A percentile compares a stretch with the other conserved stretches of the same genome.
Evolutionary conservation across 371 early-diverging fungal species (phyloP).

Genomic region (Apophysomyces trapeziformis): DNA sequence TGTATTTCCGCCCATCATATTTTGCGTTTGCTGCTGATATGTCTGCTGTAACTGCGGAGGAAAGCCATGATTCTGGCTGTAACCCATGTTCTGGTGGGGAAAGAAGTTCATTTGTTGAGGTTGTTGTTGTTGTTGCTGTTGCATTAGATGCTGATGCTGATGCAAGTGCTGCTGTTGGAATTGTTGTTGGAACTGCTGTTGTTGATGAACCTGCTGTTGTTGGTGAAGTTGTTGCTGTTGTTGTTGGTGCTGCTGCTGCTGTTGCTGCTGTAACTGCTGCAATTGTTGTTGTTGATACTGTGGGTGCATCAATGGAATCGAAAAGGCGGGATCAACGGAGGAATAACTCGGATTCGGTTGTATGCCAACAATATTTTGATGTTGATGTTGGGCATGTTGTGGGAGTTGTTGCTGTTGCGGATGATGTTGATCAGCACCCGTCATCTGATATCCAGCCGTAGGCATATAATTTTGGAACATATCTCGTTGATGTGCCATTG

Average conservation of each 20-base stretch:
- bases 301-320: constrained; percentile 2
- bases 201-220: constrained; percentile 15
- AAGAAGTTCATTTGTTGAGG: constrained; percentile 17
- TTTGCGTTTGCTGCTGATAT: constrained; percentile 8
- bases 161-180: constrained; percentile 15
- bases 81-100: constrained; percentile 16
- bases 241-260: constrained; percentile 19
- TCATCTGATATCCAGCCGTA: constrained; percentile 26
- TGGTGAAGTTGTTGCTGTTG: constrained; percentile 26
- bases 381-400: constrained; percentile 28
- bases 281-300: constrained; percentile 18
- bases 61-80: constrained; percentile 19
- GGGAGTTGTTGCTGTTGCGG: constrained; percentile 25
- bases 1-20: constrained; percentile 8
- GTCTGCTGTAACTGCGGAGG: constrained; percentile 1
- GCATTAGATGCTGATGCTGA: constrained; percentile 11
- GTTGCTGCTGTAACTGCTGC: constrained; percentile 5
- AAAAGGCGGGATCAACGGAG: constrained; percentile 11
- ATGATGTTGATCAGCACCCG: constrained; percentile 14
- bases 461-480: constrained; percentile 30
- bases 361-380: constrained; percentile 18
- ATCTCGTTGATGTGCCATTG: constrained; percentile 30
- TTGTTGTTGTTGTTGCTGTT: background rate
- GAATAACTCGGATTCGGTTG: constrained; percentile 1
- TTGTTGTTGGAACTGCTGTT: constrained; percentile 18